Percentiles rank a stretch among this genome's conserved stretches.
Conservation (phyloP, 176 grass and related monocot species). For the Avena insularis region DNA sequence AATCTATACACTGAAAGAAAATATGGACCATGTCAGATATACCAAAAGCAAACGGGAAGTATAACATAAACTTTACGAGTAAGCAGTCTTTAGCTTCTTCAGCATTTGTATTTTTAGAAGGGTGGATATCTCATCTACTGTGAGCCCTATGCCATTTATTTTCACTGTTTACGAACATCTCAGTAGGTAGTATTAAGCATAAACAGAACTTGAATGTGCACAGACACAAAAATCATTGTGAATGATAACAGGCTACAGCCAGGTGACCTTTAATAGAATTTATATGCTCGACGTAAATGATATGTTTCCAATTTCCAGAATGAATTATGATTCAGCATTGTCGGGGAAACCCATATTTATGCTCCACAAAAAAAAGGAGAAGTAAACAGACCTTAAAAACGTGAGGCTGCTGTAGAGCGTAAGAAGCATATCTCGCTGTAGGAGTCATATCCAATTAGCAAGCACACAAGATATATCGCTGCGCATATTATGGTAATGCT, state of each 20-base stretch:
- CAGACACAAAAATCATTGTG: background rate
- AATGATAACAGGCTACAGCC: background rate
- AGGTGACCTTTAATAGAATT: background rate
- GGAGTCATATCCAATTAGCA: slow-evolving; percentile 39
- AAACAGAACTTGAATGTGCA: slow-evolving; percentile 8
- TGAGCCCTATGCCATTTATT: background rate
- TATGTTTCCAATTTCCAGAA: background rate
- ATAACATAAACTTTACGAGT: slow-evolving; percentile 2
- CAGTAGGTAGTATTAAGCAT: background rate
- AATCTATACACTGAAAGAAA: slow-evolving; percentile 80
- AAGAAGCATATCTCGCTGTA: slow-evolving; percentile 73
- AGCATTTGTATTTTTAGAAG: slow-evolving; percentile 17
- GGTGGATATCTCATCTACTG: background rate
- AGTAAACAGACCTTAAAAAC: slow-evolving; percentile 75
- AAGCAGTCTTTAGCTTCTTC: background rate
- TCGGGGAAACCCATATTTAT: background rate
- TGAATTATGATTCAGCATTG: background rate
- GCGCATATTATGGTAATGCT: slow-evolving; percentile 73
- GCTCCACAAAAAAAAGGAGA: background rate
- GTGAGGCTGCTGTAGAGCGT: slow-evolving; percentile 51
- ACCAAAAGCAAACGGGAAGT: slow-evolving; percentile 20
- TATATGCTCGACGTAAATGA: background rate
- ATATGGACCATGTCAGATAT: slow-evolving; percentile 39
- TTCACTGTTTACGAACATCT: background rate
- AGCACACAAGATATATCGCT: slow-evolving; percentile 76